Evolutionary conservation across 202 grass and related monocot species (phyloP), one percentile per base, ranked within the genome.

Genomic region (Panicum hallii): DNA sequence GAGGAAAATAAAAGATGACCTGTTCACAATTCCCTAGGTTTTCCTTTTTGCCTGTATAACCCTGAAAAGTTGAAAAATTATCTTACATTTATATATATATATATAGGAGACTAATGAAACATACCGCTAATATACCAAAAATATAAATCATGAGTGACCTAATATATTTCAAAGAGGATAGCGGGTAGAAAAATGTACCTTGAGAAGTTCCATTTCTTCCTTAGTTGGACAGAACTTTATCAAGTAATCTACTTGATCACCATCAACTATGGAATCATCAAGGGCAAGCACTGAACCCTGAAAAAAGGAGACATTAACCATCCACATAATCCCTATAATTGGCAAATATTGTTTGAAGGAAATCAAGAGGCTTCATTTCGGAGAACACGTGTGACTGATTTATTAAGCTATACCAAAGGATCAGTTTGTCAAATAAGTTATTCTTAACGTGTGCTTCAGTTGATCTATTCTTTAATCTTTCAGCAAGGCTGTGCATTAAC

Each of bases 211-310:
- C 86, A 95, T 90, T 88, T 98, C 96, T 60, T 95, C 96, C 81
- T 95, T 95, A 43, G 96, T 95, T 77, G 96, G 96, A 72, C 96
- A 98, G 62, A 95, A 95, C 67, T 98, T 98, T 90, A 98, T 91
- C 34, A 98, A 88, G 80, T 94, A 85, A 74, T 95, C 91, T 54
- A 98, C 85, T 86, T 98, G 93, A 89, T 98, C 96, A 52, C 80
- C 85, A 90, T 98, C 93, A 78, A 98, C 79, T 48, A 90, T 43
- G 38, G 91, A 94, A 88, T 95, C 95, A 48, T 98, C 91, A 68
- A 98, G 93, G 38, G 91, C 71, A 83, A 98, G 89, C 62, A 94
- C 85, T 74, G 69, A 85, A 83, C 46, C 92, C 95, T 98, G 89
- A 15, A 90, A 89, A 77, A 56, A 50, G 41, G 60, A 70, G 46